Evolutionary conservation across 2,329 filamentous ascomycete genomes (phyloP), one percentile per base, ranked within the genome.

Genomic region (Ophiocordyceps robertsii): DNA sequence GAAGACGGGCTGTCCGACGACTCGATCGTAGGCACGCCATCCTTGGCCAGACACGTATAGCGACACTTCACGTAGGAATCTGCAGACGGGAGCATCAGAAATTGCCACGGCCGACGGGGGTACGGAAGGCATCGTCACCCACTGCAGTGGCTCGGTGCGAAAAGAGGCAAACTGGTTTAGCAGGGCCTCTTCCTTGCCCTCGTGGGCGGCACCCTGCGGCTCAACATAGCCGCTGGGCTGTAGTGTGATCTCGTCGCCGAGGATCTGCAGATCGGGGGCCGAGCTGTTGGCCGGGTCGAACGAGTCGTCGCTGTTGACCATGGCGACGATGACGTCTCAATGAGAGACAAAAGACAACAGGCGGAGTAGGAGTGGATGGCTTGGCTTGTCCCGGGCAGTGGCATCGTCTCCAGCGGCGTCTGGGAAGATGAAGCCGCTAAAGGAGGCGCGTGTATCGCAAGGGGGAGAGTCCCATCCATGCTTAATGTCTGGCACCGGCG

Each of bases 61-160:
- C 38, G 85, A 92, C 30, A 98, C 82, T 67, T 98, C 92, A 51
- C 88, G 86, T 29, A 96, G 77, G 60, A 96, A 96, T 49, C 88
- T 82, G 66, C 16, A 6, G 13, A 33, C n/a, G 12, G 31, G 17
- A 36, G 31, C n/a, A 19, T 36, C 33, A 36, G 33, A 8, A 19
- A 10, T 10, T 16, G 33, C 32, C 33, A 16, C 6, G 30, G 30
- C 35, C 9, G 24, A 27, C 24, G 24, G 24, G 19, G 19, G 19
- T 19, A 27, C 9, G 24, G 24, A 27, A 27, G 24, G 9, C 24
- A 9, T 27, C 10, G n/a, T n/a, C 10, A 50, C 64, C 40, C 62
- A 76, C 69, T 78, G 75, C 14, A 82, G 62, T 29, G 78, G 78
- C 48, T 79, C 75, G 35, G 74, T 70, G 44, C 90, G 80, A 61